Evolutionary conservation across 345 rosid genomes (phyloP).

Genomic region (Eucalyptus microcorys): DNA sequence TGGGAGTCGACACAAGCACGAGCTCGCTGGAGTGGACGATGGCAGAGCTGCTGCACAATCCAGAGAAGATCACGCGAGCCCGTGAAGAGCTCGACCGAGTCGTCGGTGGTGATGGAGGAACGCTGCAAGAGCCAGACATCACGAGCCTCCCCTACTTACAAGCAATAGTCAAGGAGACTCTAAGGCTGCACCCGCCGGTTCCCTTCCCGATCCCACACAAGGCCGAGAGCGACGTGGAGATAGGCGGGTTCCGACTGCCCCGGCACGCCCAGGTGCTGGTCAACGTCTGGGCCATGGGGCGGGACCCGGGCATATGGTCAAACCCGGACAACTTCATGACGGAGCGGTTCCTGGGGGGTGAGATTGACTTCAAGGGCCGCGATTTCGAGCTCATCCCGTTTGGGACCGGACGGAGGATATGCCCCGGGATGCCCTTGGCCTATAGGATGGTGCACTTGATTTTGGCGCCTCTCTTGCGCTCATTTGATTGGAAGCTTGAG

Average conservation of each 20-base stretch:
- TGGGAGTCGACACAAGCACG: conserved; percentile 6
- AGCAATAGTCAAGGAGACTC: conserved; percentile 4
- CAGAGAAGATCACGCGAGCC: not conserved
- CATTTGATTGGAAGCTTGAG: conserved; percentile 4
- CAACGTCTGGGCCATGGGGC: not conserved
- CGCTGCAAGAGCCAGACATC: conserved; percentile 4
- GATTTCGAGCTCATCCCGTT: not conserved
- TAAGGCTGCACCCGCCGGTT: conserved; percentile 4
- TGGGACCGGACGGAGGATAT: conserved; percentile 8
- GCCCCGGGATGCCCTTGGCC: conserved; percentile 4
- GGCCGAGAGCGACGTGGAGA: not conserved
- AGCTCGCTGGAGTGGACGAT: conserved; percentile 18
- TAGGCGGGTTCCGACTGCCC: not conserved
- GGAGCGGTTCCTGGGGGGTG: not conserved
- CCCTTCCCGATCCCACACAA: conserved; percentile 6
- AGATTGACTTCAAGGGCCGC: not conserved
- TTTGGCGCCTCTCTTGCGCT: not conserved
- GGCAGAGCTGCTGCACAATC: conserved; percentile 8
- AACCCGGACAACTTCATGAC: not conserved
- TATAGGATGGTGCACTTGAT: not conserved
- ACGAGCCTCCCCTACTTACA: conserved; percentile 1
- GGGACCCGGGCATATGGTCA: not conserved
- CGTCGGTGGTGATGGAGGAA: not conserved
- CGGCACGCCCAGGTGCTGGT: not conserved
- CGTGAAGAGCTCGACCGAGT: not conserved